phyloP scores from a whole-genome alignment of 2,329 filamentous ascomycete genomes.

The Microsporum audouinii region DNA sequence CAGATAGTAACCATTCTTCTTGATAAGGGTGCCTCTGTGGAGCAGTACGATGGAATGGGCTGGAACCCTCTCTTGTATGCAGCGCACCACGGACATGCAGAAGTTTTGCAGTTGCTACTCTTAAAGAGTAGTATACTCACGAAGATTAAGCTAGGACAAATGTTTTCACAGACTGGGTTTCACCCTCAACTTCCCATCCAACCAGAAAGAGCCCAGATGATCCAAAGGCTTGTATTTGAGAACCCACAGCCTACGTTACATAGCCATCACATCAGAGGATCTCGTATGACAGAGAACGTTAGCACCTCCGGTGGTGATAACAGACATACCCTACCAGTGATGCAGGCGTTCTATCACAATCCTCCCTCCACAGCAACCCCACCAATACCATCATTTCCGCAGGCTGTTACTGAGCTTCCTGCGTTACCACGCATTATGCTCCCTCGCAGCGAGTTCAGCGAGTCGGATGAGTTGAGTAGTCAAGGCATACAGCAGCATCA shows the following conservation, averaged over 20 bases:
- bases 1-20: constrained; percentile 1
- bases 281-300: neutral
- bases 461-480: neutral
- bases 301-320: neutral
- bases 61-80: constrained; percentile 32
- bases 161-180: constrained; percentile 1
- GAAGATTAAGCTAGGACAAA: constrained; percentile 7
- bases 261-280: neutral
- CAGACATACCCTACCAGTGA: neutral
- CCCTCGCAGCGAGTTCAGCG: neutral
- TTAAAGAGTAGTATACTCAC: constrained; percentile 14
- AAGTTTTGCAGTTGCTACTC: constrained; percentile 26
- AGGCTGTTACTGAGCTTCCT: neutral
- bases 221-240: constrained; percentile 6
- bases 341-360: neutral
- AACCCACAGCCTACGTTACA: neutral
- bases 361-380: neutral
- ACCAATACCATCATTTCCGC: neutral
- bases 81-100: constrained; percentile 27
- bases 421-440: neutral
- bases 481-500: neutral
- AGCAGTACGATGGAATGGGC: constrained; percentile 26
- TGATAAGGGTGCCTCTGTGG: constrained; percentile 24
- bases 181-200: constrained; percentile 10
- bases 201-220: constrained; percentile 11